These are phyloP conservation scores for Xylaria sp. DNA, from an alignment of 2,329 filamentous ascomycete species.

Conservation along the genomic window DNA sequence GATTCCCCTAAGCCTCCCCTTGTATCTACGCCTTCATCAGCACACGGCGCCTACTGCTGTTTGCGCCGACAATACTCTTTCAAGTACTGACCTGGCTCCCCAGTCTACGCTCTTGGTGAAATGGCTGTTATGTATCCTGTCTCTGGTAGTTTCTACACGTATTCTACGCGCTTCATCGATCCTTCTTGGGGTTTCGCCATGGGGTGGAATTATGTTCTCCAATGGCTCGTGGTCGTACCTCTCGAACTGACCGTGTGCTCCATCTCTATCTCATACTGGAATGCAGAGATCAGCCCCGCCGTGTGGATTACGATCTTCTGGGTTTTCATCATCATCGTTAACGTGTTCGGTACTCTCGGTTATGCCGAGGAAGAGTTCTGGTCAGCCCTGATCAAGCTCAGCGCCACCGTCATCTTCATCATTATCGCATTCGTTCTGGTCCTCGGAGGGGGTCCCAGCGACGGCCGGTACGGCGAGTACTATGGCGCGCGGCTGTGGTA, in stretches of 20 bases:
- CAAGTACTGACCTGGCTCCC: constrained; percentile 22
- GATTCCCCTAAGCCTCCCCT: background rate
- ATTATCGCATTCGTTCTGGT: constrained; percentile 69
- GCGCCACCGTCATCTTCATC: constrained; percentile 71
- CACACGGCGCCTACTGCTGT: background rate
- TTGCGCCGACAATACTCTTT: background rate
- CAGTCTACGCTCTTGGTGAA: constrained; percentile 67
- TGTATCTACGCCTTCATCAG: background rate
- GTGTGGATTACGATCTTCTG: constrained; percentile 70
- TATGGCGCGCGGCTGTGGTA: constrained; percentile 63
- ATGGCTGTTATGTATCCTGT: constrained; percentile 62
- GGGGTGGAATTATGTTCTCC: constrained; percentile 59
- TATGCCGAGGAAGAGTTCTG: constrained; percentile 71
- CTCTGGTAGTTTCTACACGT: constrained; percentile 64
- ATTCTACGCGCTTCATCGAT: constrained; percentile 62
- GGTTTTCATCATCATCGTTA: constrained; percentile 61
- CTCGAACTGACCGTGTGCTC: constrained; percentile 62
- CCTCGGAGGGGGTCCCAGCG: constrained; percentile 67
- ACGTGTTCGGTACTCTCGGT: constrained; percentile 66
- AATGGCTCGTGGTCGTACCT: constrained; percentile 61
- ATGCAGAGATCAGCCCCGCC: constrained; percentile 55
- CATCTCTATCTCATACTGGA: constrained; percentile 62
- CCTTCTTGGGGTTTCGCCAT: constrained; percentile 59
- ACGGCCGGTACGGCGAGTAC: constrained; percentile 58
- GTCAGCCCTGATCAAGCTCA: constrained; percentile 66